phyloP scores from a whole-genome alignment of 768 basidiomycete species.

The Leucosporidium yakuticum region DNA sequence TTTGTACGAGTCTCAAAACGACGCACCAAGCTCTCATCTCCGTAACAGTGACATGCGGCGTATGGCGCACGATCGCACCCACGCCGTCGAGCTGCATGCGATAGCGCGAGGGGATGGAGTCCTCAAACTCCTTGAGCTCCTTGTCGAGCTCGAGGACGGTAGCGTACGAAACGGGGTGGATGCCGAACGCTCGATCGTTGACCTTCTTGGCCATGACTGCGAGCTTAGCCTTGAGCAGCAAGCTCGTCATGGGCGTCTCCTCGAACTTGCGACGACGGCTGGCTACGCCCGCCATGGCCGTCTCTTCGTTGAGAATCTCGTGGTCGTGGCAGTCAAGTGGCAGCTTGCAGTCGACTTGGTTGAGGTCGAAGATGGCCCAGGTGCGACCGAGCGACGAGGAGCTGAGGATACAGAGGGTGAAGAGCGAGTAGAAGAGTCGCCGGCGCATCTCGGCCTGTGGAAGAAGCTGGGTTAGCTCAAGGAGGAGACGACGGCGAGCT shows the following conservation, averaged over 20 bases:
- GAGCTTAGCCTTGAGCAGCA: constrained; percentile 26
- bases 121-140: constrained; percentile 25
- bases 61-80: constrained; percentile 15
- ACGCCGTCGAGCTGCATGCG: constrained; percentile 15
- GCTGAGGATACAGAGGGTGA: constrained; percentile 19
- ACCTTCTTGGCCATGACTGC: constrained; percentile 30
- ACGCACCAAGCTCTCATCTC: constrained; percentile 24
- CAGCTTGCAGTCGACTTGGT: constrained; percentile 18
- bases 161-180: constrained; percentile 28
- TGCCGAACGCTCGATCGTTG: constrained; percentile 32
- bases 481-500: constrained; percentile 8
- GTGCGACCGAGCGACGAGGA: constrained; percentile 15
- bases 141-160: constrained; percentile 26
- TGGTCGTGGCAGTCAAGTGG: constrained; percentile 29
- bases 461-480: constrained; percentile 1
- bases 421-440: constrained; percentile 19
- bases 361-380: constrained; percentile 27
- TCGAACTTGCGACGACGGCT: constrained; percentile 11
- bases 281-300: constrained; percentile 20
- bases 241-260: constrained; percentile 28
- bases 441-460: constrained; percentile 14
- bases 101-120: constrained; percentile 18
- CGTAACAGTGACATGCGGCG: constrained; percentile 30
- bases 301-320: constrained; percentile 28
- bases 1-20: not conserved